Percentiles rank a stretch among this genome's conserved stretches.
Conservation (phyloP, 805 yeast species). For the Zygoascus tannicola region DNA sequence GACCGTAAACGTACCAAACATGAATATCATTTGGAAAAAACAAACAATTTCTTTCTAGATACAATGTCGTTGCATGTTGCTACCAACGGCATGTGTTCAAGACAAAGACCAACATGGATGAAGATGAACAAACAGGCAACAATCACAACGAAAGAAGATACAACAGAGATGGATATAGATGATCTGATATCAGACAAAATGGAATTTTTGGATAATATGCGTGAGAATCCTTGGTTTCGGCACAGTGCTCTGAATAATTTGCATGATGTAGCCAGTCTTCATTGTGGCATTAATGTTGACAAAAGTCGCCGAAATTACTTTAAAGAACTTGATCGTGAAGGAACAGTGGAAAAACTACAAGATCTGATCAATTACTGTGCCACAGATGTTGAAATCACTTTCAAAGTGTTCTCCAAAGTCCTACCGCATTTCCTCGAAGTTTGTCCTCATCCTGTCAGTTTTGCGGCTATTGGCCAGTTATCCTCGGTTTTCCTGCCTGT, state of each 20-base stretch:
- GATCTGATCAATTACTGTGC: slow-evolving; percentile 74
- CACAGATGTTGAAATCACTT: slow-evolving; percentile 69
- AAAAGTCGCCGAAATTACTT: slow-evolving; percentile 64
- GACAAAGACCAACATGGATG: slow-evolving; percentile 74
- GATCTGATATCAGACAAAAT: too few species aligned
- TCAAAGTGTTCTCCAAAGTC: slow-evolving; percentile 53
- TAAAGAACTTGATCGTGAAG: slow-evolving; percentile 42
- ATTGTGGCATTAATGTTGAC: slow-evolving; percentile 59
- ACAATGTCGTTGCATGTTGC: slow-evolving; percentile 92
- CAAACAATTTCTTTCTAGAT: slow-evolving; percentile 76
- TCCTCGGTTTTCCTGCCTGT: slow-evolving; percentile 75
- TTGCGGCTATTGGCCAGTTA: slow-evolving; percentile 72
- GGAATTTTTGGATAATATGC: too few species aligned
- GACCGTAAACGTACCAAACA: slow-evolving; percentile 82
- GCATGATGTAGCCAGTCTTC: slow-evolving; percentile 67
- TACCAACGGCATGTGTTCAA: slow-evolving; percentile 82
- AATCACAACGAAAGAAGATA: slow-evolving; percentile 9
- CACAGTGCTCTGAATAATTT: slow-evolving; percentile 71
- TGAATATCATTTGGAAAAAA: slow-evolving; percentile 59
- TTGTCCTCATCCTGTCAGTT: slow-evolving; percentile 91
- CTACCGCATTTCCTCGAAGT: slow-evolving; percentile 57
- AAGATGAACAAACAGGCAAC: slow-evolving; percentile 26
- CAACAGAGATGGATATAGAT: slow-evolving; percentile 11
- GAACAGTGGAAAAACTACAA: slow-evolving; percentile 48
- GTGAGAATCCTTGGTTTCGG: slow-evolving; percentile 64